Base-by-base conservation (phyloP, 805 yeast genomes). In the Torulaspora microellipsoides region DNA sequence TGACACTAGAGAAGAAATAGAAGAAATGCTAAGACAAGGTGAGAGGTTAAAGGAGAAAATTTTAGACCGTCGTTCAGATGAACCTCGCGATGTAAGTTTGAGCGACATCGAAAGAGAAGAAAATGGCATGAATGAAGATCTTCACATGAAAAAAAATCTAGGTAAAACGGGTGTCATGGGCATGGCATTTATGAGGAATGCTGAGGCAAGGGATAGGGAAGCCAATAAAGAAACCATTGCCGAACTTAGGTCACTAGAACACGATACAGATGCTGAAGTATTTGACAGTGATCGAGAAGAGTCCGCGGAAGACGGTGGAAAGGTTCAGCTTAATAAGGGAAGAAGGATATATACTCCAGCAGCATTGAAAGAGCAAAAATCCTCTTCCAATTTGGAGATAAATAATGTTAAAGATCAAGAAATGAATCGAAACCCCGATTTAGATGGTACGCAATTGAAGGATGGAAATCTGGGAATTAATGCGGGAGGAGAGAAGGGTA, bases 161-260 rank as follows among this genome's bases (percentile, higher is more conserved):
- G 90, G 93, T 15, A 91, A 90, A 64, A 68, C 75, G n/a, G 97
- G 98, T 43, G 82, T 91, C 15, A 68, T 91, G 75, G 83, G 81
- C 38, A 93, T 93, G 98, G 95, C 90, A 53, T 91, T 91, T 64
- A 91, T 91, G 98, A 82, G 75, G 52, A 84, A 83, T 47, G 98
- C 98, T 1, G 95, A 83, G 48, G 81, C 80, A 43, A 75, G 81
- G 52, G 77, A 78, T 49, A 75, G 72, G 46, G 72, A 75, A 42
- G 79, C 73, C 34, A 90, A 87, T 62, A 65, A 71, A 40, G 71
- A 72, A 46, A 73, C 75, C 27, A 62, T 80, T 34, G 75, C 71
- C 46, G 69, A 70, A 37, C 58, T 87, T 43, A 76, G 76, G 51
- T 64, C 75, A 44, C 66, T 77, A 40, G 72, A 75, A 34, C 63